Percentiles rank a stretch among this genome's conserved stretches.
Conservation (phyloP, 164 flowering plant genomes). For the Cinnamomum chago region DNA sequence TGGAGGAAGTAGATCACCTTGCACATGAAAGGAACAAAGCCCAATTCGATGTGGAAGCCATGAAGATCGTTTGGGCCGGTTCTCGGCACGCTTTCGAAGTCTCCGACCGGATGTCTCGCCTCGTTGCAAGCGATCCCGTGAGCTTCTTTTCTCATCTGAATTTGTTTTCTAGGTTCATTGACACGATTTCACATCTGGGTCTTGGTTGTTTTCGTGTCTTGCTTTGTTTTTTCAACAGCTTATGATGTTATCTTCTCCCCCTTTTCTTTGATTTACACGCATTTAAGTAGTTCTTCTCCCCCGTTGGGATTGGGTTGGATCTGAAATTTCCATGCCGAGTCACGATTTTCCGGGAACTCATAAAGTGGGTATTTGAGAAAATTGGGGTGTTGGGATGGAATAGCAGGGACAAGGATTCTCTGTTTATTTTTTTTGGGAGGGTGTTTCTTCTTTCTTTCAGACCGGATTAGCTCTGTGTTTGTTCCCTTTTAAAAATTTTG, state of each 20-base stretch:
- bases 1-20: conserved; percentile 67
- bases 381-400: too few species aligned
- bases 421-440: too few species aligned
- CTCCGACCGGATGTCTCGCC: conserved; percentile 78
- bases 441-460: too few species aligned
- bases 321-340: too few species aligned
- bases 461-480: too few species aligned
- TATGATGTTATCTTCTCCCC: too few species aligned
- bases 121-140: conserved; percentile 92
- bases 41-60: conserved; percentile 79
- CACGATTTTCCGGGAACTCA: too few species aligned
- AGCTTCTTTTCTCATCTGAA: neutral
- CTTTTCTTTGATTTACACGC: neutral
- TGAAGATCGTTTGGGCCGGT: conserved; percentile 99
- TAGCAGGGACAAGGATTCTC: too few species aligned
- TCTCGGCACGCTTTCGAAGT: conserved; percentile 54
- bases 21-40: conserved; percentile 67
- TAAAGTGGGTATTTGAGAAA: too few species aligned
- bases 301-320: neutral
- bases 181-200: neutral
- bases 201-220: neutral
- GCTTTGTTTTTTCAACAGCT: neutral
- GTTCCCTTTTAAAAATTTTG: too few species aligned
- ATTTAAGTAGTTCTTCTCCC: neutral
- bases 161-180: neutral